These are phyloP conservation scores for Besnoitia besnoiti DNA, from an alignment of 169 alveolate species.

Conservation along the genomic window DNA sequence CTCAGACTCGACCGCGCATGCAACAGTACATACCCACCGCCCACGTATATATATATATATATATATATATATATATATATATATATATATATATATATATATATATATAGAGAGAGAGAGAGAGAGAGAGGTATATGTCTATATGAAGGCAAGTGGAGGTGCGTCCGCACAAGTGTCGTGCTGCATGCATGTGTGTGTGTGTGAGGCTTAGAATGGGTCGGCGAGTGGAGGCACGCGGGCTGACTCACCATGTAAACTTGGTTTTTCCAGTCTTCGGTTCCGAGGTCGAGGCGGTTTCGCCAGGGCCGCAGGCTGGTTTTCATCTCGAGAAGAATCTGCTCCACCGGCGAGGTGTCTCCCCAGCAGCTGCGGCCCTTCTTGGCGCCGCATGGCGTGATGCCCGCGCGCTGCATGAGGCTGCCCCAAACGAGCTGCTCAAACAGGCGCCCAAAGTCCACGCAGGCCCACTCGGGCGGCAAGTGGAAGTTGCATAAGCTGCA, in stretches of 20 bases:
- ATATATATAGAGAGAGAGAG: too few relatives aligned
- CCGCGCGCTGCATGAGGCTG: constrained; percentile 43
- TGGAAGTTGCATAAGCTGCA: constrained; percentile 35
- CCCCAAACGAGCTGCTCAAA: constrained; percentile 64
- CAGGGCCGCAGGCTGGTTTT: constrained; percentile 40
- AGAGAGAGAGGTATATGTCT: too few relatives aligned
- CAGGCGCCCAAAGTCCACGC: constrained; percentile 50
- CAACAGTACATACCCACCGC: too few relatives aligned
- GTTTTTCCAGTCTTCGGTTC: constrained; percentile 49
- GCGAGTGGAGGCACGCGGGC: too few relatives aligned
- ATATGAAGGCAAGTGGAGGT: too few relatives aligned
- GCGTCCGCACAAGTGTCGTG: too few relatives aligned
- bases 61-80: too few relatives aligned
- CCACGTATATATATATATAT: too few relatives aligned
- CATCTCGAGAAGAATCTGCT: constrained; percentile 29
- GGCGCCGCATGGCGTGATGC: constrained; percentile 4
- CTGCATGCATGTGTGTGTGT: too few relatives aligned
- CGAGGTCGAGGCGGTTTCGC: constrained; percentile 35
- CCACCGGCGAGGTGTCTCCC: constrained; percentile 27
- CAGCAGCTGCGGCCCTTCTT: constrained; percentile 8
- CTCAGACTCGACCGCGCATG: too few relatives aligned
- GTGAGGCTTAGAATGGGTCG: too few relatives aligned
- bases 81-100: too few relatives aligned
- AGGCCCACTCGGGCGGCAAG: constrained; percentile 44
- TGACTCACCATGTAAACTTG: constrained; percentile 47